phyloP scores from a whole-genome alignment of 2,329 filamentous ascomycete genomes.

The Fusarium sp. region DNA sequence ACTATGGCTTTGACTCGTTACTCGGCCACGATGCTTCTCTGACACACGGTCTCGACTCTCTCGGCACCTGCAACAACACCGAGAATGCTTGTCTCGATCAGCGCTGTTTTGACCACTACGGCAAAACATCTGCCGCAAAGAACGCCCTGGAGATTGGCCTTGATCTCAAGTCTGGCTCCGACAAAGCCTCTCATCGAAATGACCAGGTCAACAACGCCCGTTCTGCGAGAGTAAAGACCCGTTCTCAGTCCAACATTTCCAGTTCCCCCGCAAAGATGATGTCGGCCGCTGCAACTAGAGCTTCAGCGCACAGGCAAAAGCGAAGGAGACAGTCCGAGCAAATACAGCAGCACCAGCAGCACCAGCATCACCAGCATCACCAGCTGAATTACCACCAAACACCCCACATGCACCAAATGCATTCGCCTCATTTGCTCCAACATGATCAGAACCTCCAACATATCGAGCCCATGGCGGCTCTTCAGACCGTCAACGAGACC shows the following conservation, averaged over 20 bases:
- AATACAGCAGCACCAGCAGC: slow-evolving; percentile 2
- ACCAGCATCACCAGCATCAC: slow-evolving; percentile 18
- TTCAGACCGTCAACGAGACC: slow-evolving; percentile 43
- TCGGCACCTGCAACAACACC: slow-evolving; percentile 51
- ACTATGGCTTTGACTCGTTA: slow-evolving; percentile 52
- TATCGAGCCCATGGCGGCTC: slow-evolving; percentile 41
- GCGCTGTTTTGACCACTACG: slow-evolving; percentile 47
- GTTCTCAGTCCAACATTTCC: slow-evolving; percentile 29
- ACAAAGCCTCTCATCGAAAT: slow-evolving; percentile 7
- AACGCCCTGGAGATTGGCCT: slow-evolving; percentile 37
- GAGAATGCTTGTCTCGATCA: slow-evolving; percentile 54
- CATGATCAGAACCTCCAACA: slow-evolving; percentile 33
- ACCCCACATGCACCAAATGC: slow-evolving; percentile 34
- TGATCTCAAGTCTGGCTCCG: slow-evolving; percentile 26
- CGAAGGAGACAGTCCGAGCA: slow-evolving; percentile 38
- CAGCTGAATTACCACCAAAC: slow-evolving; percentile 34
- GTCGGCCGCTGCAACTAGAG: slow-evolving; percentile 24
- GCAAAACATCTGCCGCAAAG: slow-evolving; percentile 32
- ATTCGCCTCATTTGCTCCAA: slow-evolving; percentile 29
- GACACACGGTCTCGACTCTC: slow-evolving; percentile 47
- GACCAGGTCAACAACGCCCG: slow-evolving; percentile 22
- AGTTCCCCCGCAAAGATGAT: slow-evolving; percentile 26
- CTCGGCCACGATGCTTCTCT: slow-evolving; percentile 46
- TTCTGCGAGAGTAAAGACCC: slow-evolving; percentile 22
- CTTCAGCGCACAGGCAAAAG: slow-evolving; percentile 36